Conservation (phyloP, 768 basidiomycete genomes). For the Leccinum truebloodii region DNA sequence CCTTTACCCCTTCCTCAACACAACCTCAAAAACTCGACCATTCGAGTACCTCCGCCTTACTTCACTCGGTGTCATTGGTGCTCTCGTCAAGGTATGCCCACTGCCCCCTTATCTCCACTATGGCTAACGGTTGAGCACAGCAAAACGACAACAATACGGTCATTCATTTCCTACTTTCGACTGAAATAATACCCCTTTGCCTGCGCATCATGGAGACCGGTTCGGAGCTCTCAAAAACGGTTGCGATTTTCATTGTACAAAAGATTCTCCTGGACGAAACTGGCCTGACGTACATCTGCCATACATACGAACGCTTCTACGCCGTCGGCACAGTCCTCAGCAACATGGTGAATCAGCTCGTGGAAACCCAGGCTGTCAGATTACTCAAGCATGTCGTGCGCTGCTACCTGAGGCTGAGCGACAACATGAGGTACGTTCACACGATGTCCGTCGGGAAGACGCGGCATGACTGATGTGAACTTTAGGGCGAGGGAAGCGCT, state of each 20-base stretch:
- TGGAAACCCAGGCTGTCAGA: conserved; percentile 96
- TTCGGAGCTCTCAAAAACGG: conserved; percentile 97
- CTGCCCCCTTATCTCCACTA: conserved; percentile 1
- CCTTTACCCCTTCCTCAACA: conserved; percentile 98
- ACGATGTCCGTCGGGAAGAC: conserved; percentile 10
- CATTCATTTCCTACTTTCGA: conserved; percentile 97
- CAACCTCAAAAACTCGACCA: conserved; percentile 97
- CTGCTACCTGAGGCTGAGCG: conserved; percentile 93
- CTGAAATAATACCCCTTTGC: conserved; percentile 99
- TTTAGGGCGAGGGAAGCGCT: conserved; percentile 91
- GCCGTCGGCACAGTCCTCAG: conserved; percentile 97
- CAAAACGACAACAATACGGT: conserved; percentile 99
- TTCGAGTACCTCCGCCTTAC: conserved; percentile 99
- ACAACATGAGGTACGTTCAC: conserved; percentile 80
- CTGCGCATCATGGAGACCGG: conserved; percentile 99
- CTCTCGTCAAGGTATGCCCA: conserved; percentile 84
- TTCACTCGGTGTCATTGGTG: conserved; percentile 98
- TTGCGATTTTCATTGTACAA: conserved; percentile 99
- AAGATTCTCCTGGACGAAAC: conserved; percentile 98
- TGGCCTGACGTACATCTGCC: conserved; percentile 97
- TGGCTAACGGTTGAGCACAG: conserved; percentile 41
- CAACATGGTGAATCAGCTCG: conserved; percentile 98
- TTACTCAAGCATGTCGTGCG: conserved; percentile 97
- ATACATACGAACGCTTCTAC: conserved; percentile 99
- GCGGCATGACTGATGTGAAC: conserved; percentile 10